phyloP scores from a whole-genome alignment of 2,329 filamentous ascomycete genomes.

The Acrodontium crateriforme region DNA sequence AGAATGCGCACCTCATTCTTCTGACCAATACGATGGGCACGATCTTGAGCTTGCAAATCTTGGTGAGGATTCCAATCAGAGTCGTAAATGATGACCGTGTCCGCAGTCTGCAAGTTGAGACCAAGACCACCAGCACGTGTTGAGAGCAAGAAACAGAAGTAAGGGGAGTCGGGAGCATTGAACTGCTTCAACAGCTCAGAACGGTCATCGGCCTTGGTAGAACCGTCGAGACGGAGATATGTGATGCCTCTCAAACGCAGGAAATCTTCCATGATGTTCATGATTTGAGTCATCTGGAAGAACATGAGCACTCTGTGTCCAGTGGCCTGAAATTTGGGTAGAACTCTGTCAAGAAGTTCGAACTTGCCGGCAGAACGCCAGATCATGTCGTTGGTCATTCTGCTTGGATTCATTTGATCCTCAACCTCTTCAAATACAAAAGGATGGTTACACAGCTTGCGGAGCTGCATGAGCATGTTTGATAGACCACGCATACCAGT shows the following conservation, averaged over 20 bases:
- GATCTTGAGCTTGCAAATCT: constrained; percentile 97
- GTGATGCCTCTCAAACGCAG: constrained; percentile 68
- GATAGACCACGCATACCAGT: constrained; percentile 85
- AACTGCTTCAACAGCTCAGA: constrained; percentile 80
- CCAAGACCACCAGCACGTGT: constrained; percentile 96
- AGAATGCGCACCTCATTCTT: constrained; percentile 99
- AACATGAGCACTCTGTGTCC: constrained; percentile 98
- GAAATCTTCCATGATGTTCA: constrained; percentile 99
- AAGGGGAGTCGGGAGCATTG: constrained; percentile 79
- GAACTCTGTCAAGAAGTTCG: constrained; percentile 77
- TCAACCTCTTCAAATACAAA: constrained; percentile 98
- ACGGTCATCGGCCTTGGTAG: constrained; percentile 93
- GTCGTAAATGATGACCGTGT: constrained; percentile 99
- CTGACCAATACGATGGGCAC: constrained; percentile 98
- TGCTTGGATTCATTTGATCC: constrained; percentile 89
- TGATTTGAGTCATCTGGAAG: constrained; percentile 99
- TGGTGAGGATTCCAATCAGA: constrained; percentile 99
- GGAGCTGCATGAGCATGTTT: constrained; percentile 99
- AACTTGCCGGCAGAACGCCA: constrained; percentile 98
- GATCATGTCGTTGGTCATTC: constrained; percentile 76
- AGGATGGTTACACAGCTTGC: constrained; percentile 97
- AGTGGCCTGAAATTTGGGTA: constrained; percentile 84
- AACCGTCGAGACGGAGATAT: constrained; percentile 88
- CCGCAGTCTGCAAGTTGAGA: constrained; percentile 91
- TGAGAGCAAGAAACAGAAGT: constrained; percentile 97